phyloP scores from a whole-genome alignment of 23 red algal species.

The Gracilariopsis chorda region DNA sequence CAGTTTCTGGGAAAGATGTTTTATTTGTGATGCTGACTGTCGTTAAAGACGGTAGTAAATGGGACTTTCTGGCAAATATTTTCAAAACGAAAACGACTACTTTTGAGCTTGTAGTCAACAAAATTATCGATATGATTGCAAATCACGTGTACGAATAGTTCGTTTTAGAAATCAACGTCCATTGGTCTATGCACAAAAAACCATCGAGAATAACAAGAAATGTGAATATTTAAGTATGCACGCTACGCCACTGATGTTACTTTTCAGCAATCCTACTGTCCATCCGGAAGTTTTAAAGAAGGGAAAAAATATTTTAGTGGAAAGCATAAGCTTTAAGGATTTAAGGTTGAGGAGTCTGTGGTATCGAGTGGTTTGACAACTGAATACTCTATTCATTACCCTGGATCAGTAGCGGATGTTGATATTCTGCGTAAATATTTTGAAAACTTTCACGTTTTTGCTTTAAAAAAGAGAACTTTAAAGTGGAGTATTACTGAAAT shows the following conservation, averaged over 20 bases:
- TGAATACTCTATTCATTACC: neutral
- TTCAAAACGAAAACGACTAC: neutral
- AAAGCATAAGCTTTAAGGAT: neutral
- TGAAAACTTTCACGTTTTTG: too few relatives aligned
- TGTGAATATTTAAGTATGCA: neutral
- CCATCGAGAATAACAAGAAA: too few relatives aligned
- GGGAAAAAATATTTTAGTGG: slow-evolving; percentile 16
- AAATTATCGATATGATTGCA: too few relatives aligned
- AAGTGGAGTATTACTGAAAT: neutral
- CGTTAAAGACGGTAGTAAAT: neutral
- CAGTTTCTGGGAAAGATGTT: neutral
- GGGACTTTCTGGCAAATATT: neutral
- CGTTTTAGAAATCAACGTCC: too few relatives aligned
- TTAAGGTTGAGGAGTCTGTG: neutral
- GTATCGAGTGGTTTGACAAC: neutral
- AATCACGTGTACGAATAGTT: too few relatives aligned
- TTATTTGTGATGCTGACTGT: neutral
- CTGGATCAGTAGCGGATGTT: neutral
- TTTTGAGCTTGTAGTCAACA: neutral
- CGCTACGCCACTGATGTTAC: slow-evolving; percentile 4
- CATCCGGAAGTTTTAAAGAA: neutral
- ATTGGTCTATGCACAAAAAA: too few relatives aligned
- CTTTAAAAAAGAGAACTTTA: neutral
- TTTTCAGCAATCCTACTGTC: neutral
- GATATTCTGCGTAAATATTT: too few relatives aligned